Conservation (phyloP, 1,139 yeast species). For the Yamadazyma trypodendri region DNA sequence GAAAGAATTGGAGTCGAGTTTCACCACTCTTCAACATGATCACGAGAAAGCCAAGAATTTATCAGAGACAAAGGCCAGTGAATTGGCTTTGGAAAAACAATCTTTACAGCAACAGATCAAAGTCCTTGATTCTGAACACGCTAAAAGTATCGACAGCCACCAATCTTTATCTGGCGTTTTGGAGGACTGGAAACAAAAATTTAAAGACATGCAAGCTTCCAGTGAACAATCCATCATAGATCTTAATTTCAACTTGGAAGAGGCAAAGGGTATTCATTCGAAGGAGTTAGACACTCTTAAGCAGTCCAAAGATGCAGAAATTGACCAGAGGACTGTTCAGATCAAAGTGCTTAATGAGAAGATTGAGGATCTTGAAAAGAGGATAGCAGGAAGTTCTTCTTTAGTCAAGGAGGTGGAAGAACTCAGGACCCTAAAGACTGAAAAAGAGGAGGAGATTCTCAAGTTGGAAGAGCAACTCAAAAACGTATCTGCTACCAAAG, state of each 20-base stretch:
- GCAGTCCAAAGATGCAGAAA: constrained; percentile 4
- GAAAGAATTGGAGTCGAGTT: constrained; percentile 4
- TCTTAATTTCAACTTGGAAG: not conserved
- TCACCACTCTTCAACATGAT: constrained; percentile 3
- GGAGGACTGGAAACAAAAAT: constrained; percentile 1
- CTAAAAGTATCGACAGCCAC: constrained; percentile 2
- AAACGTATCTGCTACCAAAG: not conserved
- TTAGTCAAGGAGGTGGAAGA: constrained; percentile 1
- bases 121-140: constrained; percentile 2
- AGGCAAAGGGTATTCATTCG: constrained; percentile 1
- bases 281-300: constrained; percentile 7
- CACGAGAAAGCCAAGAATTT: constrained; percentile 1
- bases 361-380: not conserved
- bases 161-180: not conserved
- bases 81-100: constrained; percentile 8
- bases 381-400: not conserved
- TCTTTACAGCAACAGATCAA: constrained; percentile 8
- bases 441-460: not conserved
- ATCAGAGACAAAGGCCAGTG: not conserved
- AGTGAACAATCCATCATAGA: not conserved
- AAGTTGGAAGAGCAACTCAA: constrained; percentile 1
- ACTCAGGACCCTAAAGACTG: not conserved
- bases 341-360: not conserved
- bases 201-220: not conserved
- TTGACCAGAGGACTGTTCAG: not conserved